Evolutionary conservation across 1,139 yeast genomes (phyloP), one percentile per base, ranked within the genome.

Genomic region (Taiozyma onychis): DNA sequence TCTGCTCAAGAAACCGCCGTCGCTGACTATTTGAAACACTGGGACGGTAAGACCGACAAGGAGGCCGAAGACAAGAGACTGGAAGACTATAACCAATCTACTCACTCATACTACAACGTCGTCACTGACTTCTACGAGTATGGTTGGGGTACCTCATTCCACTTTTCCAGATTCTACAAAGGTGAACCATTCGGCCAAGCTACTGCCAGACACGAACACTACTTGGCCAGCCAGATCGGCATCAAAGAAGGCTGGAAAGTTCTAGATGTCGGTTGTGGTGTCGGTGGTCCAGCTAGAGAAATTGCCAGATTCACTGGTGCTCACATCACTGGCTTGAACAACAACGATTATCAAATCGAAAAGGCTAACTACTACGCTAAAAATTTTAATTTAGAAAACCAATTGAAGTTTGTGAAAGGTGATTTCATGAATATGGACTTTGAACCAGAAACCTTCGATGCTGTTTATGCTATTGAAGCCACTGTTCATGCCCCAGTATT

Each of bases 71-170:
- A 80, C 57, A 80, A 81, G 61, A 83, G 98, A 71, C 74, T 88
- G 56, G 78, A 77, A 44, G 96, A 88, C 70, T 93, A 93, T 74
- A 87, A 96, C 52, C 83, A 86, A 62, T 80, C 90, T 63, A 93
- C 99, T 52, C 93, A 88, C 70, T 96, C 95, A 66, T 93, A 90
- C 78, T 93, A 93, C 76, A 93, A 93, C 75, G 82, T 93, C 67
- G 98, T 89, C 49, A 91, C 99, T 41, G 99, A 93, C 71, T 88
- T 80, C 62, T 93, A 93, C 76, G 99, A 93, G 75, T 93, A 93
- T 71, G 99, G 99, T 45, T 93, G 99, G 99, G 99, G 99, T 56
- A 80, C 97, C 26, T 88, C 97, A n/a, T 93, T 93, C 88, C 99
- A 93, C 71, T 93, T 93, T 69, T 88, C 96, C 44, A 82, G 97